phyloP scores from a whole-genome alignment of 2,329 filamentous ascomycete genomes.

The Trichophyton verrucosum region DNA sequence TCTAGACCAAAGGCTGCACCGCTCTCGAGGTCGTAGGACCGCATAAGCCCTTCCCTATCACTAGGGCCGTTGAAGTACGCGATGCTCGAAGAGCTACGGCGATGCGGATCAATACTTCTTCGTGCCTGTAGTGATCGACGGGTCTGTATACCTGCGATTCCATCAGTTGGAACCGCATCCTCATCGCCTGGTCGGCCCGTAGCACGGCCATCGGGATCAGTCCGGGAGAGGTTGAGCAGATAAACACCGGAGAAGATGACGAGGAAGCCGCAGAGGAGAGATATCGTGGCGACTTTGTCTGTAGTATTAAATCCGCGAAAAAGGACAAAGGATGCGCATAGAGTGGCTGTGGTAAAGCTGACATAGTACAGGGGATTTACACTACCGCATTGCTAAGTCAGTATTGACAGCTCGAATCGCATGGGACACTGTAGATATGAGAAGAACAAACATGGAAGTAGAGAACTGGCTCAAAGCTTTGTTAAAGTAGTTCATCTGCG shows the following conservation, averaged over 20 bases:
- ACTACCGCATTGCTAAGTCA: slow-evolving; percentile 37
- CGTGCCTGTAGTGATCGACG: slow-evolving; percentile 86
- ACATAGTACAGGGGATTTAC: slow-evolving; percentile 97
- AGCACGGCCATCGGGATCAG: slow-evolving; percentile 69
- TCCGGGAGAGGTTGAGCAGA: slow-evolving; percentile 84
- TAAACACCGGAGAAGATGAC: slow-evolving; percentile 94
- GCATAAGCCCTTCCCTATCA: slow-evolving; percentile 73
- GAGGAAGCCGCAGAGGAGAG: slow-evolving; percentile 82
- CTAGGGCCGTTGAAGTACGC: slow-evolving; percentile 43
- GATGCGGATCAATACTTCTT: slow-evolving; percentile 50
- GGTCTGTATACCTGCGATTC: slow-evolving; percentile 77
- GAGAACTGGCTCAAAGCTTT: slow-evolving; percentile 95
- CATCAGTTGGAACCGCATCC: slow-evolving; percentile 81
- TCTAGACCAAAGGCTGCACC: slow-evolving; percentile 57
- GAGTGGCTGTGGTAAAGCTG: slow-evolving; percentile 87
- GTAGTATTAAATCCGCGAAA: slow-evolving; percentile 95
- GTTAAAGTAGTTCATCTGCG: slow-evolving; percentile 99
- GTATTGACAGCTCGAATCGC: slow-evolving; percentile 7
- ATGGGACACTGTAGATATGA: background rate
- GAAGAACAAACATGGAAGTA: slow-evolving; percentile 71
- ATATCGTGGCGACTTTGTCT: slow-evolving; percentile 81
- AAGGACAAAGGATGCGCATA: slow-evolving; percentile 89
- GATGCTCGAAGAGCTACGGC: slow-evolving; percentile 52
- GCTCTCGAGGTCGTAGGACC: slow-evolving; percentile 77
- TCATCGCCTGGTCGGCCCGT: slow-evolving; percentile 47